These are phyloP conservation scores for Apiotrichum siamense DNA, from an alignment of 1,284 basidiomycete genomes.

Conservation along the genomic window DNA sequence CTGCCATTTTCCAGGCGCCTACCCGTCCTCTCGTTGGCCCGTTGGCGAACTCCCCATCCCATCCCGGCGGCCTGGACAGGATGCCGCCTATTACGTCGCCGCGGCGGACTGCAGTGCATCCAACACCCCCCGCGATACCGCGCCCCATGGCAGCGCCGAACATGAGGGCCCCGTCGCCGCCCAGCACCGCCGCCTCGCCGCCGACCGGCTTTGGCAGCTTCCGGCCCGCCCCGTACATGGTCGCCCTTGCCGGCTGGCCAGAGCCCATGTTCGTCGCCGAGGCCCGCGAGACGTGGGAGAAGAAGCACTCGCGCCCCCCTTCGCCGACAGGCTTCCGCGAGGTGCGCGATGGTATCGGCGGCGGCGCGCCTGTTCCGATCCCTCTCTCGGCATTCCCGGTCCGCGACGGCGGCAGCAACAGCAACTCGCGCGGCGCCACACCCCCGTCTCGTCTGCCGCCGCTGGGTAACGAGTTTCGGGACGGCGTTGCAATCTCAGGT, in stretches of 20 bases:
- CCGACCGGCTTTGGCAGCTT: background rate
- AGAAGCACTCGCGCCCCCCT: slow-evolving; percentile 14
- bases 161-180: background rate
- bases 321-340: slow-evolving; percentile 13
- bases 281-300: slow-evolving; percentile 14
- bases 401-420: background rate
- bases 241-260: slow-evolving; percentile 36
- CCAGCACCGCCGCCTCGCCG: background rate
- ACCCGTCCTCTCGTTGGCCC: background rate
- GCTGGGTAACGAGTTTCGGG: background rate
- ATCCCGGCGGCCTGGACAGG: background rate
- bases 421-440: background rate
- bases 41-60: background rate
- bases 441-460: slow-evolving; percentile 3
- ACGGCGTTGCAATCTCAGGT: background rate
- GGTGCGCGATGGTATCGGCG: slow-evolving; percentile 12
- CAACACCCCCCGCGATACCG: slow-evolving; percentile 2
- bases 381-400: background rate
- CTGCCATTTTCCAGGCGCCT: background rate
- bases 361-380: background rate
- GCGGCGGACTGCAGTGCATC: slow-evolving; percentile 6
- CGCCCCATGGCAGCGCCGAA: background rate
- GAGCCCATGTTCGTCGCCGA: slow-evolving; percentile 31
- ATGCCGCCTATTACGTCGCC: slow-evolving; percentile 18
- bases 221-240: slow-evolving; percentile 27